phyloP scores from a whole-genome alignment of 148 eudicot species.

The Rhododendron ovatum region DNA sequence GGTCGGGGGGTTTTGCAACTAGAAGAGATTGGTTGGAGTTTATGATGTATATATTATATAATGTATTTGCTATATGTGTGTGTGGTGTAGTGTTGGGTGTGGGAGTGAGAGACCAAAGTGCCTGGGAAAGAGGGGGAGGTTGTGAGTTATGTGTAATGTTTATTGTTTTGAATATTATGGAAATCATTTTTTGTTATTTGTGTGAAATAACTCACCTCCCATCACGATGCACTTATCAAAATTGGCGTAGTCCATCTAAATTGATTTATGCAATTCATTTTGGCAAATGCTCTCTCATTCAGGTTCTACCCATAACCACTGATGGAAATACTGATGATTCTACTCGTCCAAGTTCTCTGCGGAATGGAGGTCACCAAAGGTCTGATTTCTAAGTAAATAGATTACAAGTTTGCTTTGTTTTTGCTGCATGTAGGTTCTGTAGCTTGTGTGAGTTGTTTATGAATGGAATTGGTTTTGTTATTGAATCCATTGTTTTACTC shows the following conservation, averaged over 20 bases:
- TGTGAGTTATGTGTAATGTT: too few relatives aligned
- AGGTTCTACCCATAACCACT: slow-evolving; percentile 51
- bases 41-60: not conserved
- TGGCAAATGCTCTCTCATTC: slow-evolving; percentile 13
- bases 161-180: not conserved
- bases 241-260: not conserved
- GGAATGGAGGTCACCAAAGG: slow-evolving; percentile 44
- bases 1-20: not conserved
- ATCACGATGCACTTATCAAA: not conserved
- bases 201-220: not conserved
- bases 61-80: not conserved
- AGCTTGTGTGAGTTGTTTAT: not conserved
- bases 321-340: slow-evolving; percentile 47
- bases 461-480: not conserved
- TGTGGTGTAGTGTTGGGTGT: not conserved
- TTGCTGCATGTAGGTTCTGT: not conserved
- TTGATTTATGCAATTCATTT: slow-evolving; percentile 2
- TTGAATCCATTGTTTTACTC: not conserved
- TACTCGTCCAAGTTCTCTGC: slow-evolving; percentile 26
- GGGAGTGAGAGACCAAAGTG: not conserved
- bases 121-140: not conserved
- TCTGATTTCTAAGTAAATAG: slow-evolving; percentile 20
- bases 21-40: not conserved
- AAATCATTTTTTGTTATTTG: not conserved
- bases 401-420: not conserved